A percentile compares a stretch with the other conserved stretches of the same genome.
Evolutionary conservation across 306 rosid genomes (phyloP).

Genomic region (Urtica urens): DNA sequence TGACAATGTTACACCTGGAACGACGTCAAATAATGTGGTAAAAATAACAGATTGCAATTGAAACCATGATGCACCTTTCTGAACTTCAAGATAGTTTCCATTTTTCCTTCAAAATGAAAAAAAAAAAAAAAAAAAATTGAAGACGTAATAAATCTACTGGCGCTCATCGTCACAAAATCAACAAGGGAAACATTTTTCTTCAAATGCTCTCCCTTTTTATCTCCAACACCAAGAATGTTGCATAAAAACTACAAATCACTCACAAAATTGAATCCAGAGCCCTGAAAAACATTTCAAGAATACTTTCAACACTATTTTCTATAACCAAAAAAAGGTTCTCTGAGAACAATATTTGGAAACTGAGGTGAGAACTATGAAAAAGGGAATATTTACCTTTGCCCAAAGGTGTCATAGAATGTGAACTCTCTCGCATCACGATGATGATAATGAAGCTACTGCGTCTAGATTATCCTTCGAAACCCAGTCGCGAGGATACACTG

Average conservation of each 20-base stretch:
- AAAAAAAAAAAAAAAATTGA: neutral
- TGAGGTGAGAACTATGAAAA: conserved; percentile 2
- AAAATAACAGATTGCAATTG: conserved; percentile 1
- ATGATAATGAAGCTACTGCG: conserved; percentile 32
- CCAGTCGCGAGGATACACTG: conserved; percentile 57
- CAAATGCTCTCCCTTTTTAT: conserved; percentile 3
- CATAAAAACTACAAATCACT: neutral
- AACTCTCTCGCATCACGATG: conserved; percentile 19
- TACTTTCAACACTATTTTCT: no score
- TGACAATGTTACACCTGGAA: neutral
- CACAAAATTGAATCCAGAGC: neutral
- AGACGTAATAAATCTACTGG: no score
- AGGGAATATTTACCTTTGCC: no score
- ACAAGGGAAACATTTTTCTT: conserved; percentile 4
- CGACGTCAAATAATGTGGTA: neutral
- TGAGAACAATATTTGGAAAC: neutral
- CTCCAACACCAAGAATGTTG: neutral
- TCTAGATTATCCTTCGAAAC: conserved; percentile 42
- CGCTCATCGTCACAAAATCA: no score
- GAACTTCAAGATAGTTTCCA: conserved; percentile 4
- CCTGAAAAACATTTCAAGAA: conserved; percentile 6
- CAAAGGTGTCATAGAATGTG: no score
- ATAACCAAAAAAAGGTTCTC: neutral
- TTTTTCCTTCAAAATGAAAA: conserved; percentile 3
- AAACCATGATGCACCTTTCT: conserved; percentile 2